Evolutionary conservation across 1,284 basidiomycete species (phyloP).

Genomic region (Rhodofomes roseus): DNA sequence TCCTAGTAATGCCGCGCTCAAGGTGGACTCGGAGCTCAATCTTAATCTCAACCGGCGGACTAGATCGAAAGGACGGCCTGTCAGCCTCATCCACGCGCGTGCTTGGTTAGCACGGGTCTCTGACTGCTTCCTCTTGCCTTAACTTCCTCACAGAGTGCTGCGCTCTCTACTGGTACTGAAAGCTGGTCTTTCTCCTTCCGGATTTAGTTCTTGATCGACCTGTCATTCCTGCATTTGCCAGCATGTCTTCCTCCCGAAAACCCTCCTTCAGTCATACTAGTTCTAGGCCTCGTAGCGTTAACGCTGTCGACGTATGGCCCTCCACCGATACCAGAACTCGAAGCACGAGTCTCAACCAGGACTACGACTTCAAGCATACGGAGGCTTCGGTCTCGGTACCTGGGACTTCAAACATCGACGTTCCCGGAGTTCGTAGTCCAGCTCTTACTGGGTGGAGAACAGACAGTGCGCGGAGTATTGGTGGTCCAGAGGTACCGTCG

Average conservation of each 20-base stretch:
- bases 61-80: background rate
- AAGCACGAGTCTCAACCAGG: background rate
- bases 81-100: background rate
- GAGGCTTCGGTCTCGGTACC: background rate
- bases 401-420: background rate
- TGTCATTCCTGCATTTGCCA: background rate
- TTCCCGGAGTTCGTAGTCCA: background rate
- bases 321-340: background rate
- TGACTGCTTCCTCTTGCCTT: background rate
- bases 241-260: background rate
- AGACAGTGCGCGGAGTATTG: too few relatives aligned
- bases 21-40: background rate
- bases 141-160: background rate
- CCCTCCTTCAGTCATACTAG: background rate
- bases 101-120: background rate
- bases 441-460: background rate
- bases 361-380: background rate
- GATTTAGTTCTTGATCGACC: too few relatives aligned
- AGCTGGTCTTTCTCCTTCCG: slow-evolving; percentile 11
- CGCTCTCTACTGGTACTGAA: background rate
- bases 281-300: background rate
- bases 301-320: background rate
- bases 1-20: too few relatives aligned
- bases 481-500: background rate
- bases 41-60: background rate